phyloP scores from a whole-genome alignment of 441 rosid genomes.

The Omphalea diandra region DNA sequence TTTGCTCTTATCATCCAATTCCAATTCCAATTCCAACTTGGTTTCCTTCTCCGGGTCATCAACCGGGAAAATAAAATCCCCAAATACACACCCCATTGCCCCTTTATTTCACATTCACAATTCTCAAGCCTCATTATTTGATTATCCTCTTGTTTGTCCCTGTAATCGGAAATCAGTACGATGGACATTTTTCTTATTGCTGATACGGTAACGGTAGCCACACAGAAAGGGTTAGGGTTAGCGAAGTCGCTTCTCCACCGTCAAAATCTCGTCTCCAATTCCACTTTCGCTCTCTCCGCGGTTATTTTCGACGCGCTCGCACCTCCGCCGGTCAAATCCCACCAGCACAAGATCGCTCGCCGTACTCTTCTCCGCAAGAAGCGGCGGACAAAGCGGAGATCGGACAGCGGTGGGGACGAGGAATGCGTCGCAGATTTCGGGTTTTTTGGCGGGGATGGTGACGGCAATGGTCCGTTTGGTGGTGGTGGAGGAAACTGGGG shows the following conservation, averaged over 20 bases:
- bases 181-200: constrained; percentile 54
- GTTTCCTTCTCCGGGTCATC: constrained; percentile 19
- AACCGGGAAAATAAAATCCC: constrained; percentile 31
- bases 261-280: constrained; percentile 21
- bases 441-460: constrained; percentile 42
- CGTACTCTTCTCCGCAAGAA: constrained; percentile 50
- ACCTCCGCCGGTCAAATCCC: constrained; percentile 53
- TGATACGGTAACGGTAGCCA: constrained; percentile 41
- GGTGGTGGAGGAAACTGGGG: constrained; percentile 45
- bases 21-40: not conserved
- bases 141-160: not conserved
- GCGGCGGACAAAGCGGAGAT: constrained; percentile 55
- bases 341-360: constrained; percentile 36
- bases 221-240: constrained; percentile 50
- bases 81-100: too few species aligned
- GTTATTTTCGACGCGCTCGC: constrained; percentile 47
- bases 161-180: not conserved
- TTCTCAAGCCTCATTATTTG: not conserved
- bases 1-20: constrained; percentile 1
- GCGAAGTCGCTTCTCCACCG: constrained; percentile 46
- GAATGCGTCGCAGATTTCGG: constrained; percentile 45
- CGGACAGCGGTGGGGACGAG: constrained; percentile 42
- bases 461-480: constrained; percentile 56
- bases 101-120: not conserved
- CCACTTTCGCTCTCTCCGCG: constrained; percentile 31